Conservation (phyloP, 2,329 filamentous ascomycete species). For the Didymella pinodella region DNA sequence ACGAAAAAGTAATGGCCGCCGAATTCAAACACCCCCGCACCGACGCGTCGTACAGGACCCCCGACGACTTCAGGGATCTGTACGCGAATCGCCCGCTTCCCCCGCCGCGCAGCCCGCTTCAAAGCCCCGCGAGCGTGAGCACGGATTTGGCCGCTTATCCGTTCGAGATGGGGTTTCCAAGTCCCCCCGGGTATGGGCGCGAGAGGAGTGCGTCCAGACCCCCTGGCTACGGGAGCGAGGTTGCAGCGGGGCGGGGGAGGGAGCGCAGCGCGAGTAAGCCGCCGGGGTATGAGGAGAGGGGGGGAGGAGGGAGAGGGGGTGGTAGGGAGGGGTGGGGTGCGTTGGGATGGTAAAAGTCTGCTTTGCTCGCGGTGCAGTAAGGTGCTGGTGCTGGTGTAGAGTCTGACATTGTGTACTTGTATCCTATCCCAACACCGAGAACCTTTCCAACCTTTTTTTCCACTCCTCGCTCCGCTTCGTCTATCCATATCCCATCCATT, state of each 20-base stretch:
- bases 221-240: conserved; percentile 5
- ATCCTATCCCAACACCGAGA: too few species aligned
- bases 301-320: conserved; percentile 1
- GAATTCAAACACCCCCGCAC: conserved; percentile 32
- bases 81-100: conserved; percentile 7
- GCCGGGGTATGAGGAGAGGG: too few species aligned
- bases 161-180: conserved; percentile 34
- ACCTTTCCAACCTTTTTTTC: too few species aligned
- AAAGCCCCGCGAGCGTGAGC: conserved; percentile 12
- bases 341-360: too few species aligned
- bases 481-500: too few species aligned
- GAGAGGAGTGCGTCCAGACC: conserved; percentile 6
- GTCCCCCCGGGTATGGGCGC: conserved; percentile 28
- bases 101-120: conserved; percentile 10
- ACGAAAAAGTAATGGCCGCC: conserved; percentile 40
- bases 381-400: too few species aligned
- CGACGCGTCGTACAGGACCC: conserved; percentile 1
- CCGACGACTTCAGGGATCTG: not conserved
- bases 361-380: too few species aligned
- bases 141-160: conserved; percentile 25
- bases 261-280: too few species aligned
- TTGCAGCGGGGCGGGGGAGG: not conserved
- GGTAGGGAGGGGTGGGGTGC: not conserved
- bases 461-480: too few species aligned
- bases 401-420: too few species aligned